Base-by-base conservation (phyloP, 164 flowering plant genomes). In the Vitis labrusca region DNA sequence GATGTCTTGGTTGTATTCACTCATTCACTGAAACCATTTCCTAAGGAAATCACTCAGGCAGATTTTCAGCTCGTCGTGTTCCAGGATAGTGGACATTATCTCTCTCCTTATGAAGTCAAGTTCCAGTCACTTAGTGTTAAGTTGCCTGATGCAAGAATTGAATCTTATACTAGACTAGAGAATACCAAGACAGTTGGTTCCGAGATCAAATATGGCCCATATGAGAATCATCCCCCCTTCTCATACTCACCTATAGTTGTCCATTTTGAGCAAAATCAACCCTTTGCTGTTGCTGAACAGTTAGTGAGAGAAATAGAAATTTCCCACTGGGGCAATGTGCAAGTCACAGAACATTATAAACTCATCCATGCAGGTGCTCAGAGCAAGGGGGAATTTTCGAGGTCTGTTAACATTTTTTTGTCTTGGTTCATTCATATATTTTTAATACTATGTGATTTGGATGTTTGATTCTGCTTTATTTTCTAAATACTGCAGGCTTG, bases 281-380 rank as follows among this genome's bases (percentile, higher is more conserved):
- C 98, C 51, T 90, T 91, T 82, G 84, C 93, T 23, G 88, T 93
- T 75, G 99, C 96, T 65, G 67, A 80, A 72, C 88, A 89, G 78
- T 81, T 95, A 76, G 83, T 85, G 63, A 80, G 98, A 23, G 99
- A 95, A 80, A 87, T 95, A 71, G 98, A 93, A 74, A 75, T 93
- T 74, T 95, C 98, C 49, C 99, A 95, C 69, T 95, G 98, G 99
- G 99, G 99, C 59, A 91, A 82, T 72, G 87, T 95, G 68, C 97
- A 91, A 76, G 76, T 95, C 59, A 89, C 93, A 17, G 99, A 95
- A 76, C 87, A 91, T 76, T 95, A 93, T 75, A 79, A 85, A 63
- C 80, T 95, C 65, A 68, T 82, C 70, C 95, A 93, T 81, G 90
- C 85, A 65, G 99, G 99, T 76, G 97, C 99, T 66, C 83, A 77